Percentiles rank a stretch among this genome's conserved stretches.
Evolutionary conservation across 805 yeast species (phyloP).

Genomic region (Kurtzmaniella cleridarum): DNA sequence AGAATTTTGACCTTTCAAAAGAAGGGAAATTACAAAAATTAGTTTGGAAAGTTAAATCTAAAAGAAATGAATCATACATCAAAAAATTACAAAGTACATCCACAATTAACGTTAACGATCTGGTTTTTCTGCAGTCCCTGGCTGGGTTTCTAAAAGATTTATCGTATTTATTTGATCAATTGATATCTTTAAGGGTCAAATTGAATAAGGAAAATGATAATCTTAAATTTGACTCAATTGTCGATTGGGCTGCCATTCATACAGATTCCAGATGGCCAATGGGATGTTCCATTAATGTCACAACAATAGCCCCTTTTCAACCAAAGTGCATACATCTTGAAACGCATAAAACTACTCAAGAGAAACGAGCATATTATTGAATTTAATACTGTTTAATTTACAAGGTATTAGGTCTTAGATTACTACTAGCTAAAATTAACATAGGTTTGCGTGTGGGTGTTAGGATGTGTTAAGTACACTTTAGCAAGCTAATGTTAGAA

Average conservation of each 20-base stretch:
- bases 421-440: conserved; percentile 2
- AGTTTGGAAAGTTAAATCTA: conserved; percentile 20
- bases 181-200: conserved; percentile 34
- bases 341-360: conserved; percentile 42
- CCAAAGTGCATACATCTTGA: conserved; percentile 29
- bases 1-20: conserved; percentile 10
- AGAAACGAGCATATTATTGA: conserved; percentile 43
- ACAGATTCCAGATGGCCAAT: conserved; percentile 41
- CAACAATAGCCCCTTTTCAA: conserved; percentile 17
- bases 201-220: conserved; percentile 40
- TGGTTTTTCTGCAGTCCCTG: conserved; percentile 28
- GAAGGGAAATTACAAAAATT: conserved; percentile 9
- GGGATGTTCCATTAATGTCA: conserved; percentile 32
- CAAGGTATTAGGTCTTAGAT: too few species aligned
- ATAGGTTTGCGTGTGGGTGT: conserved; percentile 2
- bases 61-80: conserved; percentile 27
- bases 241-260: conserved; percentile 28
- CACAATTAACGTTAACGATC: conserved; percentile 27
- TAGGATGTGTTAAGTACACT: background rate
- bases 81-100: conserved; percentile 29
- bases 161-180: conserved; percentile 34
- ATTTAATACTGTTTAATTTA: too few species aligned
- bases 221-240: conserved; percentile 30
- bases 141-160: conserved; percentile 34
- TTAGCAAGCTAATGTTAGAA: too few species aligned